These are phyloP conservation scores for Penicillium argentinense DNA, from an alignment of 495 filamentous ascomycete species.

Conservation along the genomic window DNA sequence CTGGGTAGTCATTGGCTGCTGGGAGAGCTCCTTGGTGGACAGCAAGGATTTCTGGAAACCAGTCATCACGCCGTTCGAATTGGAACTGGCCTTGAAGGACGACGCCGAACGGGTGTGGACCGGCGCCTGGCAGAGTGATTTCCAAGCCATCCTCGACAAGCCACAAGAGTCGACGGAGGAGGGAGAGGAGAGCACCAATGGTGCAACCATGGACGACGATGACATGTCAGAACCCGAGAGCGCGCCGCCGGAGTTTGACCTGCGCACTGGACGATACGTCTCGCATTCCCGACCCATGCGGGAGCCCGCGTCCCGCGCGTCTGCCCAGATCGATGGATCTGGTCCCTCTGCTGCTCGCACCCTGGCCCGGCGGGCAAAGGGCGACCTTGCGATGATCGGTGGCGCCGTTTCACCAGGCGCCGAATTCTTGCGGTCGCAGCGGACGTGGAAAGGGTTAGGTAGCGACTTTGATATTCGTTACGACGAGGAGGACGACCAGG, in stretches of 20 bases:
- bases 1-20: constrained; percentile 97
- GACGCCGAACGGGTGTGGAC: constrained; percentile 75
- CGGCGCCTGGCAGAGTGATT: constrained; percentile 74
- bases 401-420: constrained; percentile 86
- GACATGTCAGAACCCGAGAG: constrained; percentile 62
- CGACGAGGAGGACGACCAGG: constrained; percentile 57
- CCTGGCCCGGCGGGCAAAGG: constrained; percentile 61
- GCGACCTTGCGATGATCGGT: constrained; percentile 73
- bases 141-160: constrained; percentile 56
- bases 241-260: constrained; percentile 85
- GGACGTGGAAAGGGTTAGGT: constrained; percentile 91
- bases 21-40: constrained; percentile 90
- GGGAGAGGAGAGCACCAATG: constrained; percentile 21
- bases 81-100: constrained; percentile 67
- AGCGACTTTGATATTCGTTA: constrained; percentile 77
- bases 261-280: constrained; percentile 83
- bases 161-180: constrained; percentile 20
- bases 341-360: constrained; percentile 39
- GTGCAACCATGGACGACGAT: constrained; percentile 32
- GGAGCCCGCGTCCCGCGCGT: constrained; percentile 33
- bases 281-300: constrained; percentile 81
- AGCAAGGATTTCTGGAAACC: constrained; percentile 83
- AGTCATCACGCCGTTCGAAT: constrained; percentile 89
- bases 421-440: constrained; percentile 75
- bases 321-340: constrained; percentile 32